Evolutionary conservation across 495 filamentous ascomycete genomes (phyloP).

Genomic region (Aspergillus bridgeri): DNA sequence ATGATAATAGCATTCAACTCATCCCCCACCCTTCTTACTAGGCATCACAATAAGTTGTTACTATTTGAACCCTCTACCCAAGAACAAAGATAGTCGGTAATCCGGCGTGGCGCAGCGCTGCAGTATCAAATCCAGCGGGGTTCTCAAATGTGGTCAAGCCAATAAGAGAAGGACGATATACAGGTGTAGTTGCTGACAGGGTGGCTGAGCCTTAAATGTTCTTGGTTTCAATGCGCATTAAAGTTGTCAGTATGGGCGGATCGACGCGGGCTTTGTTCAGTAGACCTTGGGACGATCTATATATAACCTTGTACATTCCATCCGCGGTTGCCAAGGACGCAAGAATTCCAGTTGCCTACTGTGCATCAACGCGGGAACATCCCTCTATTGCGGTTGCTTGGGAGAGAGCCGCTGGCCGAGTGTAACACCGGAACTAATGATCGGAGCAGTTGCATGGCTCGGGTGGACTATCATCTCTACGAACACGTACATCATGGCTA

Average conservation of each 20-base stretch:
- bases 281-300: background rate
- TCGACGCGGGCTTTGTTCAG: too few species aligned
- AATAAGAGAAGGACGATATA: background rate
- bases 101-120: constrained; percentile 12
- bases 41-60: background rate
- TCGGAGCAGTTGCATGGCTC: background rate
- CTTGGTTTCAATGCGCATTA: background rate
- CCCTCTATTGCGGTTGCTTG: background rate
- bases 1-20: background rate
- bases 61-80: background rate
- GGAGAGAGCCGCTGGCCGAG: background rate
- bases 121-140: constrained; percentile 4
- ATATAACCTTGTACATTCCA: background rate
- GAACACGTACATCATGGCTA: background rate
- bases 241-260: background rate
- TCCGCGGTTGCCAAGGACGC: background rate
- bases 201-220: background rate
- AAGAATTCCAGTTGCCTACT: constrained; percentile 5
- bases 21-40: background rate
- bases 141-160: constrained; percentile 1
- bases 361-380: background rate
- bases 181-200: background rate
- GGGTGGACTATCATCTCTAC: background rate
- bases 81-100: constrained; percentile 4
- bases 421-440: background rate